Conservation (phyloP, 2,329 filamentous ascomycete species). For the Parafenestella ontariensis region DNA sequence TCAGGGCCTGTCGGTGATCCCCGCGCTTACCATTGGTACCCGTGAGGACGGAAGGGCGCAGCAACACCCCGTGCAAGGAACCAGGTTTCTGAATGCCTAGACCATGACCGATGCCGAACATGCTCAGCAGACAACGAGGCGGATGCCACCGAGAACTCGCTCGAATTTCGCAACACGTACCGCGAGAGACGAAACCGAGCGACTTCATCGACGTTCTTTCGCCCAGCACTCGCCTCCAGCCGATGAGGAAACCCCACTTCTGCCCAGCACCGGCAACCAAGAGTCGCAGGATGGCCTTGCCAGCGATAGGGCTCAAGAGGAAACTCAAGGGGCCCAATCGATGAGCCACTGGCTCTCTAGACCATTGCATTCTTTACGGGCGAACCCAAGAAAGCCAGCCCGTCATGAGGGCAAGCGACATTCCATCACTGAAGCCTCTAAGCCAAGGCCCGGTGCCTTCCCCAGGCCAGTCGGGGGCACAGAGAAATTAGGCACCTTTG, state of each 20-base stretch:
- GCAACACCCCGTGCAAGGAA: conserved; percentile 20
- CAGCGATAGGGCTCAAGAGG: conserved; percentile 17
- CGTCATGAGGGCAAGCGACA: conserved; percentile 27
- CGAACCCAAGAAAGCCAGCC: conserved; percentile 10
- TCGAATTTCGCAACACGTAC: conserved; percentile 56
- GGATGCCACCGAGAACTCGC: conserved; percentile 38
- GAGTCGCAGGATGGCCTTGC: conserved; percentile 5
- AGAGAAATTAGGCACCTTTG: conserved; percentile 75
- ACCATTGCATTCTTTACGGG: conserved; percentile 20
- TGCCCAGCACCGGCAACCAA: conserved; percentile 12
- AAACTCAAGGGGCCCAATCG: conserved; percentile 27
- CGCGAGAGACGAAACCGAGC: conserved; percentile 54
- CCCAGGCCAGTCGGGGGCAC: conserved; percentile 50
- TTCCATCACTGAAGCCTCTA: conserved; percentile 33
- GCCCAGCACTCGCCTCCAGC: conserved; percentile 34
- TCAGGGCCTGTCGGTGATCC: conserved; percentile 3
- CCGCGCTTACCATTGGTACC: conserved; percentile 1
- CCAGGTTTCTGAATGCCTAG: conserved; percentile 14
- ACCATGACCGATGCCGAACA: conserved; percentile 38
- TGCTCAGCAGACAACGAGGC: conserved; percentile 29
- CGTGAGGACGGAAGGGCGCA: conserved; percentile 10
- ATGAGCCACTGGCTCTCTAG: conserved; percentile 35
- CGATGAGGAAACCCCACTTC: conserved; percentile 44
- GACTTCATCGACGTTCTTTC: conserved; percentile 52
- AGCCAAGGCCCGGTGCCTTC: conserved; percentile 46